These are phyloP conservation scores for Xylariaceae sp. DNA, from an alignment of 2,329 filamentous ascomycete genomes.

Conservation along the genomic window DNA sequence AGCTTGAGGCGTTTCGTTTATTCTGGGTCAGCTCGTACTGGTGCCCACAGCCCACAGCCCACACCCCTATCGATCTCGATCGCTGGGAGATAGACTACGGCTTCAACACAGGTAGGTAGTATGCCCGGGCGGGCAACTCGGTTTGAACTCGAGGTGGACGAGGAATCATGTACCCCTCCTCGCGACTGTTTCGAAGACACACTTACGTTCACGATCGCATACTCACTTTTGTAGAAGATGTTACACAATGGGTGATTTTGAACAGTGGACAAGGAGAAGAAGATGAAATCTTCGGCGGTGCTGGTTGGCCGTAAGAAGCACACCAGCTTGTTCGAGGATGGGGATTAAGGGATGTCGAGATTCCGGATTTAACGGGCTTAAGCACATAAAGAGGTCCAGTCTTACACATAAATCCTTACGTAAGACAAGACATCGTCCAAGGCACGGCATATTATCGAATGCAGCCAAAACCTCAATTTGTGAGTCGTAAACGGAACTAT, in stretches of 20 bases:
- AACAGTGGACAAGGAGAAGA: background rate
- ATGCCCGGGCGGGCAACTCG: background rate
- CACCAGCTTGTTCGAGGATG: too few species aligned
- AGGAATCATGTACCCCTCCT: background rate
- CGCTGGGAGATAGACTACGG: background rate
- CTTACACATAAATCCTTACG: background rate
- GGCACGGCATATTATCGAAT: background rate
- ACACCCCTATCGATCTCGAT: background rate
- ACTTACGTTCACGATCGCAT: background rate
- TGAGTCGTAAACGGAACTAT: background rate
- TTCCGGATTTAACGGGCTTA: background rate
- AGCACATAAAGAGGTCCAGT: background rate
- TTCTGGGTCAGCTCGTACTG: background rate
- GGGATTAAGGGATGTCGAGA: background rate
- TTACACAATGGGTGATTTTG: background rate
- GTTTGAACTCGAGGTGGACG: background rate
- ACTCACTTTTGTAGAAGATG: background rate
- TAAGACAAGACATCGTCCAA: background rate
- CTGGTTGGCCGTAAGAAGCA: background rate
- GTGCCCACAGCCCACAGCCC: background rate
- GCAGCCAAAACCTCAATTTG: background rate
- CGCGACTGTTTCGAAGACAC: background rate
- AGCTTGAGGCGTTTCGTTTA: background rate
- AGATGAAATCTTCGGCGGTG: background rate
- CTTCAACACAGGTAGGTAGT: background rate